These are phyloP conservation scores for Phyllosticta capitalensis DNA, from an alignment of 2,329 filamentous ascomycete genomes.

Conservation along the genomic window DNA sequence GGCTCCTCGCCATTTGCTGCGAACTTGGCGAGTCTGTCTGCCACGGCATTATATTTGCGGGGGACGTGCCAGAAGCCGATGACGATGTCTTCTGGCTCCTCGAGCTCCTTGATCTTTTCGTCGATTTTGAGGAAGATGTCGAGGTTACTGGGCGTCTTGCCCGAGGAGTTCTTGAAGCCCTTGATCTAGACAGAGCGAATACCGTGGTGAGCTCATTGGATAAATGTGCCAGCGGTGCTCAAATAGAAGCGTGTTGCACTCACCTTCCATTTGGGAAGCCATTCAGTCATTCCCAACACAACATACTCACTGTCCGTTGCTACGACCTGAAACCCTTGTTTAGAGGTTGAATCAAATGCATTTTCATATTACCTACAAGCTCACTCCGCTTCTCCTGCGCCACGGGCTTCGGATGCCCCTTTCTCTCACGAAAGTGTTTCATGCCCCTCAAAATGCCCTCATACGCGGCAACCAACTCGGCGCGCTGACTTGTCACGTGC, in stretches of 20 bases:
- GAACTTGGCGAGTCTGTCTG: slow-evolving; percentile 13
- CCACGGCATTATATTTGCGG: slow-evolving; percentile 13
- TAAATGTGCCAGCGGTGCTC: background rate
- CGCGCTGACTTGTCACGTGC: slow-evolving; percentile 13
- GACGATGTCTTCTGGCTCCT: background rate
- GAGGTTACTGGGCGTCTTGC: slow-evolving; percentile 5
- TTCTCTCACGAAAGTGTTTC: background rate
- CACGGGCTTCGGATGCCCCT: background rate
- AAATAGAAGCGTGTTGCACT: background rate
- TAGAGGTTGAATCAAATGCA: no score
- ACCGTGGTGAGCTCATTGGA: background rate
- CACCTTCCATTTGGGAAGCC: background rate
- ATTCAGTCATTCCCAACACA: slow-evolving; percentile 11
- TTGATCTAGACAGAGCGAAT: slow-evolving; percentile 13
- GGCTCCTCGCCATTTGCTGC: background rate
- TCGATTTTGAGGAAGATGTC: slow-evolving; percentile 1
- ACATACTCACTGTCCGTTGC: slow-evolving; percentile 15
- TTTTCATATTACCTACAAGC: no score
- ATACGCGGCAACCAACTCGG: slow-evolving; percentile 13
- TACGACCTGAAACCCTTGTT: no score
- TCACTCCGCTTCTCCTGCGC: background rate
- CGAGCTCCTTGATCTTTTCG: background rate
- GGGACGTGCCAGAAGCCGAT: slow-evolving; percentile 12
- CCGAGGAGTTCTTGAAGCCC: slow-evolving; percentile 1
- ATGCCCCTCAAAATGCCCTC: background rate